Percentiles rank a stretch among this genome's conserved stretches.
Evolutionary conservation across 495 filamentous ascomycete genomes (phyloP).

Genomic region (Melanomma pulvis-pyrius): DNA sequence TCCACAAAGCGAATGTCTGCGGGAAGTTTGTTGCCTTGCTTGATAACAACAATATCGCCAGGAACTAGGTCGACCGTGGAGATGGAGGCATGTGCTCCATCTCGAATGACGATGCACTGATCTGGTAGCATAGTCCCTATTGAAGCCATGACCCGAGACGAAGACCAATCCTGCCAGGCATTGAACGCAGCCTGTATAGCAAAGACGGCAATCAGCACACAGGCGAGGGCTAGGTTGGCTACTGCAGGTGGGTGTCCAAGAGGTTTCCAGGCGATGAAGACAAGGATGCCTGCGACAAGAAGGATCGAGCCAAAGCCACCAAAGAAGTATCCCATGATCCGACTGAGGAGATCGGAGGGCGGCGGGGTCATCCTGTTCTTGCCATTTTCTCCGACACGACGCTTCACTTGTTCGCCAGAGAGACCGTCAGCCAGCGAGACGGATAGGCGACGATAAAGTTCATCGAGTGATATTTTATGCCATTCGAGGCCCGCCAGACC

Average conservation of each 20-base stretch:
- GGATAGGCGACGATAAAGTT: slow-evolving; percentile 58
- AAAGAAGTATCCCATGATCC: slow-evolving; percentile 69
- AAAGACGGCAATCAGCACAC: slow-evolving; percentile 67
- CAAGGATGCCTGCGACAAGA: slow-evolving; percentile 62
- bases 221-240: slow-evolving; percentile 68
- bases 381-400: slow-evolving; percentile 59
- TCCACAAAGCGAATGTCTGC: slow-evolving; percentile 70
- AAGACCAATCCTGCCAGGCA: slow-evolving; percentile 41
- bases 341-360: slow-evolving; percentile 57
- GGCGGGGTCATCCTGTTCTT: slow-evolving; percentile 64
- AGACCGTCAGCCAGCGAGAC: slow-evolving; percentile 55
- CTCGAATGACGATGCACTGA: slow-evolving; percentile 62
- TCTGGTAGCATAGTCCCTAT: slow-evolving; percentile 64
- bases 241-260: slow-evolving; percentile 65
- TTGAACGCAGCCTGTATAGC: slow-evolving; percentile 68
- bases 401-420: slow-evolving; percentile 52
- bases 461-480: slow-evolving; percentile 59
- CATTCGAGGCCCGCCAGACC: slow-evolving; percentile 53
- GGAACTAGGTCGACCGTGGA: slow-evolving; percentile 64
- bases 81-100: slow-evolving; percentile 54
- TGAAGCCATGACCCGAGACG: slow-evolving; percentile 44
- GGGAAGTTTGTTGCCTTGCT: slow-evolving; percentile 67
- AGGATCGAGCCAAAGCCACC: slow-evolving; percentile 70
- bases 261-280: slow-evolving; percentile 71
- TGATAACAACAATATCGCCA: slow-evolving; percentile 65